A percentile compares a stretch with the other conserved stretches of the same genome.
Evolutionary conservation across 2,329 filamentous ascomycete species (phyloP).

Genomic region (Apiospora hydei): DNA sequence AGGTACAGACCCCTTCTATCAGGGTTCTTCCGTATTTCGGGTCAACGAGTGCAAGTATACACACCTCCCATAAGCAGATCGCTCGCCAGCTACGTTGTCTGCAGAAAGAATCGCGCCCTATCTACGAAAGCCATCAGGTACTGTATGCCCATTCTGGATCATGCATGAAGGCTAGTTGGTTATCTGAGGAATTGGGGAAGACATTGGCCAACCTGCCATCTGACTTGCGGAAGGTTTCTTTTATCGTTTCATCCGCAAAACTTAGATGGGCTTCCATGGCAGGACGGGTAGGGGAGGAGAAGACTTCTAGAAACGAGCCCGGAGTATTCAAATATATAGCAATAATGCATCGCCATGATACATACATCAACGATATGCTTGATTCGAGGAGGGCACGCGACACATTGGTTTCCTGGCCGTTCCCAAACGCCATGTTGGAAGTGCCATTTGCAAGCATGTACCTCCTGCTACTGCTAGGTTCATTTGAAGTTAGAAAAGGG

Average conservation of each 20-base stretch:
- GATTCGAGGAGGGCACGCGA: background rate
- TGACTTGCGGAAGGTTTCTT: conserved; percentile 14
- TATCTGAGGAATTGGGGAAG: conserved; percentile 1
- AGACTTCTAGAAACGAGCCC: background rate
- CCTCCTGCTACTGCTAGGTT: background rate
- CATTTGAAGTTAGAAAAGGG: background rate
- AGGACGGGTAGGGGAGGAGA: background rate
- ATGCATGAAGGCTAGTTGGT: background rate
- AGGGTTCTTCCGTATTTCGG: background rate
- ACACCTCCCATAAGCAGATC: background rate
- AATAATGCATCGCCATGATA: background rate
- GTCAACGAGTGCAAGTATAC: background rate
- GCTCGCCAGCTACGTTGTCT: background rate
- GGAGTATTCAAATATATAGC: background rate
- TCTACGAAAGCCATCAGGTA: background rate
- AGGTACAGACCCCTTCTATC: background rate
- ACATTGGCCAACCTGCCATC: conserved; percentile 15
- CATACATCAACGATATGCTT: background rate
- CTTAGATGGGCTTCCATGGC: background rate
- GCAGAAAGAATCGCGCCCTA: background rate
- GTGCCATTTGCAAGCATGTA: background rate
- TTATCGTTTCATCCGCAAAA: conserved; percentile 20
- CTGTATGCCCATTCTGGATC: background rate
- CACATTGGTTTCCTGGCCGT: background rate
- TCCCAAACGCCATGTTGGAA: background rate